Base-by-base conservation (phyloP, 768 basidiomycete species). In the Sporobolomyces pararoseus region DNA sequence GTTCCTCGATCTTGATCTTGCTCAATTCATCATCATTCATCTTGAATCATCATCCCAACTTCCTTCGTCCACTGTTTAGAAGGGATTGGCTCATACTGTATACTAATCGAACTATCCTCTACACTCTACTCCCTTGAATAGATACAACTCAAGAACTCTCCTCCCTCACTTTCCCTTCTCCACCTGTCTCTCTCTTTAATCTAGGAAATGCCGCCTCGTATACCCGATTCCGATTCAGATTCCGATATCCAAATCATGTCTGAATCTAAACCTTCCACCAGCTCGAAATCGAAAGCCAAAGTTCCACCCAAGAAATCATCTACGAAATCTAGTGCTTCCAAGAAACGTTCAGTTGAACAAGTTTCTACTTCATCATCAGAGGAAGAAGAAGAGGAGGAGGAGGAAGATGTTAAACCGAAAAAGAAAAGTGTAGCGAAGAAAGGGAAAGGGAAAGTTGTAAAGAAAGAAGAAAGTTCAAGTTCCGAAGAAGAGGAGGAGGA, bases 401-500 rank as follows among this genome's bases (percentile, higher is more conserved):
- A 37, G 6, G 67, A 65, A 31, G 71, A 75, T 17, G 72, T 66
- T 31, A 66, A 73, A 23, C 60, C 50, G 37, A 63, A 62, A 32
- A 70, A 69, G 49, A 63, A 59, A 46, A 23, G 55, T 44, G 55
- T 63, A 21, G 54, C 44, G 58, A 42, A 60, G 59, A 54, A 46
- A 23, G 44, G 55, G 13, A 42, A 58, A 58, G 39, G 37, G 13
- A 46, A 52, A 44, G 59, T 42, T 21, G 51, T 39, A 25, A 60
- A 52, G 39, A 49, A 53, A 23, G 51, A 53, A 42, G 37, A 53
- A 17, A 29, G 51, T 39, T 23, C 34, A 35, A 50, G n/a, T 42
- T 13, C 32, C 25, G 37, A 53, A 34, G 63, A 34, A 44, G 57
- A 44, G 66, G 58, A 32, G 23, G 35, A 39, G 46, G 6, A 47